Percentiles rank a stretch among this genome's conserved stretches.
These are phyloP conservation scores for Claviceps africana DNA, from an alignment of 2,329 filamentous ascomycete genomes.

Conservation along the genomic window DNA sequence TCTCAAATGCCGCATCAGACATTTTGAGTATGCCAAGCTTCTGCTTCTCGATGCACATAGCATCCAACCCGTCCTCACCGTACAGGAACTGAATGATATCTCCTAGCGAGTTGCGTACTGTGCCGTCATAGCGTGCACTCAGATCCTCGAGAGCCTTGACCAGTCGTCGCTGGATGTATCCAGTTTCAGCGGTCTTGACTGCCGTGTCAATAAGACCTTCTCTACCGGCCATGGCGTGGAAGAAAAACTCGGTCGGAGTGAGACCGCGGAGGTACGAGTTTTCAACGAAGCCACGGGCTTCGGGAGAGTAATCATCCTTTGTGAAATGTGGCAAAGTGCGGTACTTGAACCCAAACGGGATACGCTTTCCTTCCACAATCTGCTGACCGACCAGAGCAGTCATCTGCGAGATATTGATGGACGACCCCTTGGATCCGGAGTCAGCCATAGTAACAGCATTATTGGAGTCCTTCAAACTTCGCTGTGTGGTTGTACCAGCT, in stretches of 20 bases:
- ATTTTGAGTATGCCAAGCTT: conserved; percentile 73
- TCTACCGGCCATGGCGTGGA: conserved; percentile 99
- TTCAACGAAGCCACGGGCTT: conserved; percentile 93
- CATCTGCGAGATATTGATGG: conserved; percentile 99
- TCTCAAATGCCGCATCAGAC: conserved; percentile 63
- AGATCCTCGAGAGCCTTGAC: conserved; percentile 97
- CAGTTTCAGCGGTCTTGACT: conserved; percentile 97
- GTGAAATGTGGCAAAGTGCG: conserved; percentile 94
- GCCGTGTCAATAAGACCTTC: conserved; percentile 99
- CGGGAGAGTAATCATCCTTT: conserved; percentile 96
- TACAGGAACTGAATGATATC: conserved; percentile 97
- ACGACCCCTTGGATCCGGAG: conserved; percentile 95
- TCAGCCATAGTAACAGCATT: conserved; percentile 93
- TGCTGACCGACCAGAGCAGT: conserved; percentile 95
- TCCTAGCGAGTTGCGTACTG: conserved; percentile 88
- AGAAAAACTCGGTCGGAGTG: conserved; percentile 95
- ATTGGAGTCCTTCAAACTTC: conserved; percentile 88
- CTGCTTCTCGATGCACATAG: conserved; percentile 86
- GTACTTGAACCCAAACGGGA: conserved; percentile 98
- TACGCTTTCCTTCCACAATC: conserved; percentile 95
- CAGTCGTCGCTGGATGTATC: conserved; percentile 95
- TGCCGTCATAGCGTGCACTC: conserved; percentile 94
- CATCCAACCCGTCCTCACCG: conserved; percentile 92
- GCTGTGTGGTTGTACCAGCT: conserved; percentile 82
- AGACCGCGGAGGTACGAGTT: conserved; percentile 95